Evolutionary conservation across 2,329 filamentous ascomycete species (phyloP), one percentile per base, ranked within the genome.

Genomic region (Cyphellophora europaea): DNA sequence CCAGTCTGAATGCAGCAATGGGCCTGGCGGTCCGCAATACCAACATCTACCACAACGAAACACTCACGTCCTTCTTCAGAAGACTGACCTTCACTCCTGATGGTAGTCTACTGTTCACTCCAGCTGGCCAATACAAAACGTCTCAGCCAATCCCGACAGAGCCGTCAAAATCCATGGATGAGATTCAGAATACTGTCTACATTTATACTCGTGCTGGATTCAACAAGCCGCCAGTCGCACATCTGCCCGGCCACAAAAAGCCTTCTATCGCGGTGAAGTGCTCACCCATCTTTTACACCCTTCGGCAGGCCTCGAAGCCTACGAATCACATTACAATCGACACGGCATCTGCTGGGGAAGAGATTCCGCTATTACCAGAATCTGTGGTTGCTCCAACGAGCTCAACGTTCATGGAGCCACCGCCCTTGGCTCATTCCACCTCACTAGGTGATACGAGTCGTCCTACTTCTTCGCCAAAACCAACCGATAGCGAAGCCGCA

Each of bases 181-280:
- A 98, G 47, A 73, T 95, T 33, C 87, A 83, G 50, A 98, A 98
- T 54, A 98, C 91, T 0, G 93, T 98, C 14, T 98, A 98, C 60
- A 91, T 98, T 35, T 98, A 98, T 59, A 95, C 89, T 0, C 73
- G 91, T 49, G 91, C 88, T 18, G 91, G 91, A 15, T 86, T 98
- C 53, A 96, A 95, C 63, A 95, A 93, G 56, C 87, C 91, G 2
- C 91, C 91, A 2, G 82, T 96, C 38, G 87, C 89, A 5, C 91
- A 96, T 59, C 71, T 98, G 5, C 91, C 91, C 0, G 91, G 91
- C 2, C 89, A 96, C 61, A 98, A 95, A 67, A 98, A 98, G 59
- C 91, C 91, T 0, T 96, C 91, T 0, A 85, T 98, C 8, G 91
- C 88, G 2, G 85, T 98, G 40, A 85, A 85, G 53, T 98, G 91